Conservation (phyloP, 1,139 yeast genomes). For the Yamadazyma diddensiae region DNA sequence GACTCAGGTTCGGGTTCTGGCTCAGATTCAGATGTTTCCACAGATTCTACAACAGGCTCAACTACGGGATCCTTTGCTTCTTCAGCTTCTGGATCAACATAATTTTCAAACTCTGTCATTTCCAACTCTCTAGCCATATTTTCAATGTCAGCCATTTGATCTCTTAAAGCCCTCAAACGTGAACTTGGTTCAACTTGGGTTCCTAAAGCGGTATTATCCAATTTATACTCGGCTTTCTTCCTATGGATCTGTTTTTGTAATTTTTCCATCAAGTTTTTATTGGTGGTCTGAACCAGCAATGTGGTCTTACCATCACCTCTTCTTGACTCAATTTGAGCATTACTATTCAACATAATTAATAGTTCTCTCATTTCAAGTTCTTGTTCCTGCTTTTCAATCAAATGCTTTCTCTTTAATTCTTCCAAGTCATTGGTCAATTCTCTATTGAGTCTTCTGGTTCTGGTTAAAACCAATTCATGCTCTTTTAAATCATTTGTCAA, state of each 20-base stretch:
- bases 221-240: constrained; percentile 59
- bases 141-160: constrained; percentile 83
- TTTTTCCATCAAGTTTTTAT: constrained; percentile 45
- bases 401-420: constrained; percentile 65
- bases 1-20: constrained; percentile 19
- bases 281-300: constrained; percentile 35
- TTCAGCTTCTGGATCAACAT: constrained; percentile 22
- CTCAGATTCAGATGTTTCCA: constrained; percentile 12
- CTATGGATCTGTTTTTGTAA: constrained; percentile 60
- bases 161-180: constrained; percentile 70
- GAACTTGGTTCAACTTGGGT: constrained; percentile 72
- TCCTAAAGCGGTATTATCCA: constrained; percentile 55
- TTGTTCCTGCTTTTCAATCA: constrained; percentile 78
- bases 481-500: constrained; percentile 70
- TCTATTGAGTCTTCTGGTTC: constrained; percentile 67
- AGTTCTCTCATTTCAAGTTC: constrained; percentile 88
- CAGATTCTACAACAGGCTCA: constrained; percentile 8
- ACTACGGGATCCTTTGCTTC: constrained; percentile 17
- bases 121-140: constrained; percentile 84
- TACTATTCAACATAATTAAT: constrained; percentile 58
- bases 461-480: constrained; percentile 62
- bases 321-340: constrained; percentile 31
- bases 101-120: constrained; percentile 69
- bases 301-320: constrained; percentile 36
- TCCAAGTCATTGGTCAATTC: constrained; percentile 65